phyloP scores from a whole-genome alignment of 2,329 filamentous ascomycete genomes.

The Dactylellina cionopaga region DNA sequence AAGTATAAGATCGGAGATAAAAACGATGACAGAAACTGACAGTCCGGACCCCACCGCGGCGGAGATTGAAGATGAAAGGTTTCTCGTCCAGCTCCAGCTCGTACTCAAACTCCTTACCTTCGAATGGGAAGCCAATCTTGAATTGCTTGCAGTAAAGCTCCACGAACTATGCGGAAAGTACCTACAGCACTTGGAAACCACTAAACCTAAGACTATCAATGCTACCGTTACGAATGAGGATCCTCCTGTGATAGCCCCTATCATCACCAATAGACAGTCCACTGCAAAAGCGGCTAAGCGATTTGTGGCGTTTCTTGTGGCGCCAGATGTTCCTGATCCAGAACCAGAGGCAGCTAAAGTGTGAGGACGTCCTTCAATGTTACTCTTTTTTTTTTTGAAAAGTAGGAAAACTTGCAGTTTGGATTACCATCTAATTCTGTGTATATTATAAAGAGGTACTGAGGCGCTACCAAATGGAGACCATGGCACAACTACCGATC shows the following conservation, averaged over 20 bases:
- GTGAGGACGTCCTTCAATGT: constrained; percentile 3
- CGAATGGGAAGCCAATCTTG: constrained; percentile 46
- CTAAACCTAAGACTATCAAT: background rate
- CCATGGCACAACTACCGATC: background rate
- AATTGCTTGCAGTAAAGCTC: constrained; percentile 37
- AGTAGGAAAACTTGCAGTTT: no score
- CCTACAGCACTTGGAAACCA: background rate
- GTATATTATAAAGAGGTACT: no score
- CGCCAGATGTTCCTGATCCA: constrained; percentile 6
- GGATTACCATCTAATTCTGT: no score
- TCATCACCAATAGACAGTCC: no score
- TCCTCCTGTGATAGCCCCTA: no score
- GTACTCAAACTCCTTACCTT: constrained; percentile 38
- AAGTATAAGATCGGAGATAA: background rate
- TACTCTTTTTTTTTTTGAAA: background rate
- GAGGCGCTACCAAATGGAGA: no score
- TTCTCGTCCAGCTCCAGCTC: constrained; percentile 36
- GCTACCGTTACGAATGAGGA: no score
- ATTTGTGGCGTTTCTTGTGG: background rate
- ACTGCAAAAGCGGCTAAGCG: background rate
- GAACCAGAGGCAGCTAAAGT: background rate
- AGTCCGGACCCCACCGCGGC: background rate
- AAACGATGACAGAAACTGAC: constrained; percentile 5
- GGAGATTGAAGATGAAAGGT: constrained; percentile 43
- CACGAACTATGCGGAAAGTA: constrained; percentile 28